phyloP scores from a whole-genome alignment of 2,329 filamentous ascomycete genomes.

The Fusarium robinianum region DNA sequence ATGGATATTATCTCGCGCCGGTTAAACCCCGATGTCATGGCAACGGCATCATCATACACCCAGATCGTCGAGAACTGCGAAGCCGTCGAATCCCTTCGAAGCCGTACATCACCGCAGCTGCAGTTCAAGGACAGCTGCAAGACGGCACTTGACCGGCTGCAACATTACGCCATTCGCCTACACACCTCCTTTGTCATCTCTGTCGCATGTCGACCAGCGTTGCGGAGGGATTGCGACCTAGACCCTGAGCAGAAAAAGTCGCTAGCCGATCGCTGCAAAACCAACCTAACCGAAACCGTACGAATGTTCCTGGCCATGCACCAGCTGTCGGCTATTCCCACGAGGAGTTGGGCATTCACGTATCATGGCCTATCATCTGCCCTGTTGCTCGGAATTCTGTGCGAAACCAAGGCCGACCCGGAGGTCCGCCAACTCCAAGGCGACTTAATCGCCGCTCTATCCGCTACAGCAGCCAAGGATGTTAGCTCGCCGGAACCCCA shows the following conservation, averaged over 20 bases:
- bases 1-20: conserved; percentile 63
- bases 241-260: conserved; percentile 56
- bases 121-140: conserved; percentile 66
- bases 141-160: conserved; percentile 64
- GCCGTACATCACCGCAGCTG: conserved; percentile 55
- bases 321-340: conserved; percentile 68
- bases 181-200: conserved; percentile 69
- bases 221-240: conserved; percentile 59
- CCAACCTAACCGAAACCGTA: conserved; percentile 66
- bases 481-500: conserved; percentile 57
- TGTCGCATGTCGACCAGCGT: conserved; percentile 65
- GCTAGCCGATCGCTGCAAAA: conserved; percentile 63
- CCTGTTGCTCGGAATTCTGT: conserved; percentile 64
- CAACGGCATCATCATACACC: conserved; percentile 54
- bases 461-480: conserved; percentile 67
- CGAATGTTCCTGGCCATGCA: conserved; percentile 73
- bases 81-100: conserved; percentile 57
- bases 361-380: conserved; percentile 70
- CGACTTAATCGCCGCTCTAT: conserved; percentile 65
- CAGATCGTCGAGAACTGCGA: conserved; percentile 63
- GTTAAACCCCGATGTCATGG: conserved; percentile 58
- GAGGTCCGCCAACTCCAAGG: conserved; percentile 67
- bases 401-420: conserved; percentile 65
- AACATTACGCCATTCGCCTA: conserved; percentile 66
- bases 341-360: conserved; percentile 69